Evolutionary conservation across 805 yeast species (phyloP).

Genomic region (Teunomyces pallodes): DNA sequence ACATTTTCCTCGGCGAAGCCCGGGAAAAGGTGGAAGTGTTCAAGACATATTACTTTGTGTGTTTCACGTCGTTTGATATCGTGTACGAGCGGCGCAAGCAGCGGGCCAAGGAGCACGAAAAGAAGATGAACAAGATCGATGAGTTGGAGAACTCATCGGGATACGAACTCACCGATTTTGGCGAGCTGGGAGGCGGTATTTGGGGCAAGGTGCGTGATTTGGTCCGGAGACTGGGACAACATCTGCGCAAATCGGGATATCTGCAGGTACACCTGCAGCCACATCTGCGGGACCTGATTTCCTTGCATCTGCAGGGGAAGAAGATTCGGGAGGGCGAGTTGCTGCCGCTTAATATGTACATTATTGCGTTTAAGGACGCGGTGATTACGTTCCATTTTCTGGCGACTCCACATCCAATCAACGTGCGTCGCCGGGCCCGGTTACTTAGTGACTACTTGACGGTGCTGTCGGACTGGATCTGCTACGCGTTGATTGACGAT

Average conservation of each 20-base stretch:
- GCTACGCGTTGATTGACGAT: constrained; percentile 94
- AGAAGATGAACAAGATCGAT: constrained; percentile 34
- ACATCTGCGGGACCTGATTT: constrained; percentile 12
- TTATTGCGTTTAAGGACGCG: constrained; percentile 86
- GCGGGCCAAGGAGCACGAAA: constrained; percentile 46
- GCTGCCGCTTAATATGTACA: constrained; percentile 88
- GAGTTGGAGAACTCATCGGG: constrained; percentile 18
- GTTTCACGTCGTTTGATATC: constrained; percentile 66
- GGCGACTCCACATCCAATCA: constrained; percentile 94
- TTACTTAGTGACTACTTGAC: constrained; percentile 82
- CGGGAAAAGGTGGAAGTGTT: constrained; percentile 94
- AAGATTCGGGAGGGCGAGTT: constrained; percentile 55
- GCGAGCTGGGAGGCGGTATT: constrained; percentile 12
- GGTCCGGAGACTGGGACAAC: constrained; percentile 2
- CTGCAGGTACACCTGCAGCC: background rate
- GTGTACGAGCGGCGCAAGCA: constrained; percentile 67
- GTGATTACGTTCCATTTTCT: constrained; percentile 91
- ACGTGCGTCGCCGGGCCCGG: constrained; percentile 91
- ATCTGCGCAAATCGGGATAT: constrained; percentile 1
- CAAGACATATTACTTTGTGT: constrained; percentile 84
- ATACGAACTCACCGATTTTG: constrained; percentile 17
- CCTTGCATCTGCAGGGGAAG: constrained; percentile 24
- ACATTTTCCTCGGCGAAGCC: constrained; percentile 87
- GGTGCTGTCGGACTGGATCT: constrained; percentile 94
- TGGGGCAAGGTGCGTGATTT: constrained; percentile 13